phyloP scores from a whole-genome alignment of 306 rosid species.

The Abrus precatorius region DNA sequence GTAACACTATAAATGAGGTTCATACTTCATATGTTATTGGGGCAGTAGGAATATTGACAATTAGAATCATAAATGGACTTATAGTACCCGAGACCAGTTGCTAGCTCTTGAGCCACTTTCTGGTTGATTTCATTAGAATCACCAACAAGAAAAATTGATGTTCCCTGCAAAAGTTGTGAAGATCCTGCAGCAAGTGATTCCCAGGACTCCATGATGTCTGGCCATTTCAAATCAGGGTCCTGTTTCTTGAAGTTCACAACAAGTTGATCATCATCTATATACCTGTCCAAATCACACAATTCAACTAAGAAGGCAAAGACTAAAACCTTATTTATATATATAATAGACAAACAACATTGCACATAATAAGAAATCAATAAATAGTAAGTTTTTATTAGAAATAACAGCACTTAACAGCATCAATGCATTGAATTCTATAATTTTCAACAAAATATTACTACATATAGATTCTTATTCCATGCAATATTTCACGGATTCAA shows the following conservation, averaged over 20 bases:
- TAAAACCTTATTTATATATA: background rate
- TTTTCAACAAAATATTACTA: too few species aligned
- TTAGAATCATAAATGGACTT: conserved; percentile 30
- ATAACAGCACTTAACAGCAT: too few species aligned
- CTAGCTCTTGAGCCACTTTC: conserved; percentile 88
- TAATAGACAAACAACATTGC: too few species aligned
- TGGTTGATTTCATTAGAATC: conserved; percentile 85
- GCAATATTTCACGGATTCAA: too few species aligned
- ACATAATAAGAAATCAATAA: too few species aligned
- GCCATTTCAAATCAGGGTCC: conserved; percentile 93
- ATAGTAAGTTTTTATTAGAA: too few species aligned
- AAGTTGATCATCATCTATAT: conserved; percentile 85
- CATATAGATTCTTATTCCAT: too few species aligned
- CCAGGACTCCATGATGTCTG: conserved; percentile 88
- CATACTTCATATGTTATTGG: conserved; percentile 1
- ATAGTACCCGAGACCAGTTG: conserved; percentile 85
- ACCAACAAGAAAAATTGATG: conserved; percentile 87
- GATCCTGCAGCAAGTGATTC: conserved; percentile 84
- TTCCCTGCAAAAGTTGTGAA: conserved; percentile 78
- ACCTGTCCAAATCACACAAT: conserved; percentile 65
- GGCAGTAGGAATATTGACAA: background rate
- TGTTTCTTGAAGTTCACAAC: conserved; percentile 90
- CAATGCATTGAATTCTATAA: too few species aligned
- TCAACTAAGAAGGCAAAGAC: conserved; percentile 37
- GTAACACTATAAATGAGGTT: conserved; percentile 20